A percentile compares a stretch with the other conserved stretches of the same genome.
phyloP scores from a whole-genome alignment of 106 monocot species.

The Acorus gramineus region DNA sequence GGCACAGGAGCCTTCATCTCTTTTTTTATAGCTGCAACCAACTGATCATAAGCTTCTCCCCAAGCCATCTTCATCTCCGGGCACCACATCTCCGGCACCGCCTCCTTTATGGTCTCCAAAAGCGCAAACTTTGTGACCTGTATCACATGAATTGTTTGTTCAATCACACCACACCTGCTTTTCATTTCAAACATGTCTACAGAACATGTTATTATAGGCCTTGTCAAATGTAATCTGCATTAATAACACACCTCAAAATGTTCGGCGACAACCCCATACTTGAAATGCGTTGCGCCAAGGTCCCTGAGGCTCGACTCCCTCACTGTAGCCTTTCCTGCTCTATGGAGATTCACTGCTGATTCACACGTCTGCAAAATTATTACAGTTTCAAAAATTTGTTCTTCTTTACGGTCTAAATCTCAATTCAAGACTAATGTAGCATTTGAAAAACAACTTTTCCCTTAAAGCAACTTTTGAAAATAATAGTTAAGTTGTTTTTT shows the following conservation, averaged over 20 bases:
- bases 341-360: slow-evolving; percentile 28
- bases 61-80: slow-evolving; percentile 65
- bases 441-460: not conserved
- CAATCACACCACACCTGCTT: no score
- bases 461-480: no score
- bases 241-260: slow-evolving; percentile 25
- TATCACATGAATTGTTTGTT: no score
- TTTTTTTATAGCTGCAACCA: slow-evolving; percentile 51
- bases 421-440: not conserved
- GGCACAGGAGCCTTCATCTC: slow-evolving; percentile 39
- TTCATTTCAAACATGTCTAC: no score
- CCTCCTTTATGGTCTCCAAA: slow-evolving; percentile 21
- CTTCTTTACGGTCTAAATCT: slow-evolving; percentile 6
- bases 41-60: slow-evolving; percentile 45
- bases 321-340: slow-evolving; percentile 26
- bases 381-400: slow-evolving; percentile 13
- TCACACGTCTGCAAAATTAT: slow-evolving; percentile 25
- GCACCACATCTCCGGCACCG: slow-evolving; percentile 63
- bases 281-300: slow-evolving; percentile 25
- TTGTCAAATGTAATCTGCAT: no score
- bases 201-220: no score
- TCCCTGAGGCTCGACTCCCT: slow-evolving; percentile 27
- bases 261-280: slow-evolving; percentile 15
- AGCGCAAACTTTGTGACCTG: no score
- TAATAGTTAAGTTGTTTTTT: not conserved